Evolutionary conservation across 2,329 filamentous ascomycete species (phyloP), one percentile per base, ranked within the genome.

Genomic region (Ceratocystis lukuohia): DNA sequence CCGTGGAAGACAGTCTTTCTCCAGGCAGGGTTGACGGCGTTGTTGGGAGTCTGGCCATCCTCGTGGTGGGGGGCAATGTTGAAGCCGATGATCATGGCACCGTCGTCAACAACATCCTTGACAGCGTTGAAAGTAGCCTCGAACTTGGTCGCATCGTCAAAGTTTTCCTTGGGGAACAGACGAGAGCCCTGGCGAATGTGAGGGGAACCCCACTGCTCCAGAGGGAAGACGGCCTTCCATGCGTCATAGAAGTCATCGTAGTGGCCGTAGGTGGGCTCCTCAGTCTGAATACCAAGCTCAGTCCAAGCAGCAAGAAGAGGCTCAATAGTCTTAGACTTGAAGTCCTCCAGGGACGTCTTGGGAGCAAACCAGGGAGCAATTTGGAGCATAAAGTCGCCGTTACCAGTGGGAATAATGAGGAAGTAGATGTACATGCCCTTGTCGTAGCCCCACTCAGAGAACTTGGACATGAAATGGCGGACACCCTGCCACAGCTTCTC

Each of bases 1-100:
- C 71, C 72, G 67, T 74, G 73, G 70, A 75, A 71, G 53, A 72
- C 69, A 6, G 73, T 74, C 0, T 69, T 72, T n/a, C 79, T 72
- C 74, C 78, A 80, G 1, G 78, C 78, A 2, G 78, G 79, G 64
- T 77, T 78, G 12, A 77, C 71, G 5, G 75, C 75, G 17, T 76
- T 74, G 45, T 70, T 67, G 1, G 63, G 64, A 41, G 72, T 72
- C 6, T 71, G 72, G 66, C 74, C 72, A 20, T 73, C 71, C 6
- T 71, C 70, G 28, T 71, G 72, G 15, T 70, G 72, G 1, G 73
- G 73, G 33, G 70, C 68, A 64, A 74, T 67, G 66, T 73, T 71
- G 66, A 74, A 74, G n/a, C 71, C 74, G 68, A 74, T 73, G 69
- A 74, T 74, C 33, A 68, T 70, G 65, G 72, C 74, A 15, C 75